These are phyloP conservation scores for Pontederia crassipes DNA, from an alignment of 176 grass and related monocot species.

Conservation along the genomic window DNA sequence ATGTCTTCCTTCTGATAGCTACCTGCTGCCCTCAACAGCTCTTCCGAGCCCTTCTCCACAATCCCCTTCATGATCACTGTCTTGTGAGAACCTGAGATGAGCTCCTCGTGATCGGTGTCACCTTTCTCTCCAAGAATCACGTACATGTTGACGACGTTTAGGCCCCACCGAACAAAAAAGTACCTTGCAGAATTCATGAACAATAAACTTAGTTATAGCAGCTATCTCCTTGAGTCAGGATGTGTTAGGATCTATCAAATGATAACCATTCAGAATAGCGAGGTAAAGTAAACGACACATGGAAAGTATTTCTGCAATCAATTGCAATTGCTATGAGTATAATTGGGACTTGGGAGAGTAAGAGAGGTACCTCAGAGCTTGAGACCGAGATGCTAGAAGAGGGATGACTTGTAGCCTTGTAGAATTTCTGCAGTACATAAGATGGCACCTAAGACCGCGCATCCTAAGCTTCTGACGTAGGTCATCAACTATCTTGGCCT, in stretches of 20 bases:
- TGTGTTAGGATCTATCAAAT: too few species aligned
- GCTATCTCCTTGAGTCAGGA: neutral
- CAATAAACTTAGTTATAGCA: neutral
- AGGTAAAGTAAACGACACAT: too few species aligned
- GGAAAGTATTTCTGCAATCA: too few species aligned
- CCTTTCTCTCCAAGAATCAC: constrained; percentile 62
- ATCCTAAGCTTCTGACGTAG: constrained; percentile 75
- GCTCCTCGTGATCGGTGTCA: constrained; percentile 69
- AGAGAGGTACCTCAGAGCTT: constrained; percentile 67
- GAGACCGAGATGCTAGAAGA: constrained; percentile 83
- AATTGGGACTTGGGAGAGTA: neutral
- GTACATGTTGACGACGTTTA: constrained; percentile 76
- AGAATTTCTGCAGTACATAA: constrained; percentile 75
- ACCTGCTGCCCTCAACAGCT: constrained; percentile 46
- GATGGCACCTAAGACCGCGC: constrained; percentile 78
- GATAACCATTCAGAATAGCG: too few species aligned
- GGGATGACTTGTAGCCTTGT: constrained; percentile 86
- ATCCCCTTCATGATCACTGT: constrained; percentile 58
- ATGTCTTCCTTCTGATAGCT: constrained; percentile 78
- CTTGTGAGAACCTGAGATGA: constrained; percentile 76
- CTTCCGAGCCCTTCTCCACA: constrained; percentile 70
- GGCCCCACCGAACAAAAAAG: constrained; percentile 80
- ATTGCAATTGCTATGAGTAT: neutral
- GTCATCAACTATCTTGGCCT: constrained; percentile 59
- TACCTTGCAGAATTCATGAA: constrained; percentile 43